Evolutionary conservation across 164 flowering plant genomes (phyloP).

Genomic region (Aristolochia contorta): DNA sequence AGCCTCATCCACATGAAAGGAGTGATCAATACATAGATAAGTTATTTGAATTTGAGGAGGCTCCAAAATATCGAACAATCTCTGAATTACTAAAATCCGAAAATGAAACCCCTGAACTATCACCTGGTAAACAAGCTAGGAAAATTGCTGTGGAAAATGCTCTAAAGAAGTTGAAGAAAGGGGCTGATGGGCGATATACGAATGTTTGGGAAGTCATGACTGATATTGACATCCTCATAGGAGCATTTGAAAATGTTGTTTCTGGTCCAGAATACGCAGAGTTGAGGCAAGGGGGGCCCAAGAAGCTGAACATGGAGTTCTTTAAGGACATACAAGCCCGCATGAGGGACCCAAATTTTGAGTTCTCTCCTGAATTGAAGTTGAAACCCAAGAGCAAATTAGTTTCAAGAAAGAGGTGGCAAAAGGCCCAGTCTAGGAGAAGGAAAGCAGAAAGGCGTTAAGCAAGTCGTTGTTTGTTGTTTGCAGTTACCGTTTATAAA

Average conservation of each 20-base stretch:
- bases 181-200: conserved; percentile 89
- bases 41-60: conserved; percentile 85
- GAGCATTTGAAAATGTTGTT: conserved; percentile 89
- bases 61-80: conserved; percentile 64
- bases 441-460: conserved; percentile 72
- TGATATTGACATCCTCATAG: conserved; percentile 80
- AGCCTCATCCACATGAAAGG: conserved; percentile 67
- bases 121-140: conserved; percentile 94
- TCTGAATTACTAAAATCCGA: conserved; percentile 66
- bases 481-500: too few species aligned
- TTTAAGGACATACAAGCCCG: conserved; percentile 91
- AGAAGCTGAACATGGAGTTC: conserved; percentile 74
- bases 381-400: conserved; percentile 90
- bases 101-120: conserved; percentile 67
- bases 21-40: conserved; percentile 80
- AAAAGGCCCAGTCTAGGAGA: conserved; percentile 62
- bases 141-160: conserved; percentile 91
- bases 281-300: conserved; percentile 84
- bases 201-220: conserved; percentile 97
- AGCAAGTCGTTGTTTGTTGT: background rate
- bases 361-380: conserved; percentile 76
- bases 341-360: conserved; percentile 93
- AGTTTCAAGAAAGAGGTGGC: conserved; percentile 79
- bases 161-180: conserved; percentile 84
- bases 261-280: conserved; percentile 95